Base-by-base conservation (phyloP, 2,329 filamentous ascomycete species). In the Shiraia bambusicola region DNA sequence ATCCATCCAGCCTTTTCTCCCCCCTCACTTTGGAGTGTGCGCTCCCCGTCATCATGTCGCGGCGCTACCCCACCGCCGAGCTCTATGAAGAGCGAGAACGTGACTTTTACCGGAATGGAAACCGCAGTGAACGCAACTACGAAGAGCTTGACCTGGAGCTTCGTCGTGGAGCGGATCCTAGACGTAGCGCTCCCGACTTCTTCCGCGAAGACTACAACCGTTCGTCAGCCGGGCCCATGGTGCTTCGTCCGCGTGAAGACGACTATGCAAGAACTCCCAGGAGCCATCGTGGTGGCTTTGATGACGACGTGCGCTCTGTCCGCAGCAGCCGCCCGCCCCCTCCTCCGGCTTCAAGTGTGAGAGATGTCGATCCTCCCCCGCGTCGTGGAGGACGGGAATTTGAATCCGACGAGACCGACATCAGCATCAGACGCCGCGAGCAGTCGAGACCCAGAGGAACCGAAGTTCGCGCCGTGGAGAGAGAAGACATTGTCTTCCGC, bases 131-230 rank as follows among this genome's bases (percentile, higher is more conserved):
- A 11, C 70, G 68, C 56, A 72, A 73, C 54, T 76, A 76, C 50
- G 73, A 76, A 22, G 75, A 77, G 35, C 63, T 76, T 31, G 76
- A 79, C 42, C 46, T 76, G 30, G 76, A 79, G 50, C 66, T 76
- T 40, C 56, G 63, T 52, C 54, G 59, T 37, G 55, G 58, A 30
- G 50, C 47, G 15, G 62, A 71, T 31, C 67, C 72, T 9, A 67
- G 68, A 19, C 69, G 71, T 35, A 69, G 71, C 34, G 63, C 67
- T 40, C 75, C 74, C 37, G 74, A 76, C 52, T 76, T 77, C 57
- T 63, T 77, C 42, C 69, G 69, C 42, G 67, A 73, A 32, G 74
- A 77, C 42, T 73, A 76, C 55, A 76, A 76, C 56, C 73, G 71
- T 48, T 65, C 71, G 40, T 66, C 66, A 34, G 60, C 75, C 50